These are phyloP conservation scores for Xeromyces bisporus DNA, from an alignment of 495 filamentous ascomycete species.

Conservation along the genomic window DNA sequence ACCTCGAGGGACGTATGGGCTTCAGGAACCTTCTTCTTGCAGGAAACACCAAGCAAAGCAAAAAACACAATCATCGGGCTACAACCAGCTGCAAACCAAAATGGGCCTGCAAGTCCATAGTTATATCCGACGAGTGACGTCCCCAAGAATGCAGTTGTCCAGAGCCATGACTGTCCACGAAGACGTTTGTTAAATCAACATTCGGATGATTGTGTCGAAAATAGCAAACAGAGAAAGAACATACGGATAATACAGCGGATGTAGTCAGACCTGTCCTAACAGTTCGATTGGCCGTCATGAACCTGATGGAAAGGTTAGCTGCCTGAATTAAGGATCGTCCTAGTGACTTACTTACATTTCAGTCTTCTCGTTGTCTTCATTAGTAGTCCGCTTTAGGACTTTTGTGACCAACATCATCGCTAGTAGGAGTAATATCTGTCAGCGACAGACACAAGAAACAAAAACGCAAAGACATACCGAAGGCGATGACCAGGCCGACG, in stretches of 20 bases:
- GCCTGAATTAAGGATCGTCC: too few species aligned
- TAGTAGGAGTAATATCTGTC: slow-evolving; percentile 1
- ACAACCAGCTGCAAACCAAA: slow-evolving; percentile 29
- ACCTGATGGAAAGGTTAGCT: too few species aligned
- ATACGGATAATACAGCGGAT: slow-evolving; percentile 22
- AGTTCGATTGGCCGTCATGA: slow-evolving; percentile 25
- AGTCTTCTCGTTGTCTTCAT: slow-evolving; percentile 25
- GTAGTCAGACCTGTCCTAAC: slow-evolving; percentile 22
- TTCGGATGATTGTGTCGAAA: background rate
- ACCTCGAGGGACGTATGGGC: slow-evolving; percentile 30
- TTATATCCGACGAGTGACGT: slow-evolving; percentile 18
- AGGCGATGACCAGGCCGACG: slow-evolving; percentile 15
- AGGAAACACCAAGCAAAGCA: slow-evolving; percentile 26
- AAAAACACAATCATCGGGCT: slow-evolving; percentile 32
- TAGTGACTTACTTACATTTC: slow-evolving; percentile 24
- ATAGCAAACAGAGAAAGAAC: slow-evolving; percentile 3
- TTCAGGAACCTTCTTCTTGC: slow-evolving; percentile 29
- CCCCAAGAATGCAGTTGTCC: slow-evolving; percentile 18
- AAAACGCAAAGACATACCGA: slow-evolving; percentile 6
- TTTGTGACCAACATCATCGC: slow-evolving; percentile 22
- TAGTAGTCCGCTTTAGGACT: slow-evolving; percentile 18
- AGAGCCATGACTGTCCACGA: slow-evolving; percentile 16
- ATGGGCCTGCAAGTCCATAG: slow-evolving; percentile 20
- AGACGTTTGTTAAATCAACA: background rate
- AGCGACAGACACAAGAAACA: background rate